phyloP scores from a whole-genome alignment of 2,329 filamentous ascomycete genomes.

The Colletotrichum ledebouriae region DNA sequence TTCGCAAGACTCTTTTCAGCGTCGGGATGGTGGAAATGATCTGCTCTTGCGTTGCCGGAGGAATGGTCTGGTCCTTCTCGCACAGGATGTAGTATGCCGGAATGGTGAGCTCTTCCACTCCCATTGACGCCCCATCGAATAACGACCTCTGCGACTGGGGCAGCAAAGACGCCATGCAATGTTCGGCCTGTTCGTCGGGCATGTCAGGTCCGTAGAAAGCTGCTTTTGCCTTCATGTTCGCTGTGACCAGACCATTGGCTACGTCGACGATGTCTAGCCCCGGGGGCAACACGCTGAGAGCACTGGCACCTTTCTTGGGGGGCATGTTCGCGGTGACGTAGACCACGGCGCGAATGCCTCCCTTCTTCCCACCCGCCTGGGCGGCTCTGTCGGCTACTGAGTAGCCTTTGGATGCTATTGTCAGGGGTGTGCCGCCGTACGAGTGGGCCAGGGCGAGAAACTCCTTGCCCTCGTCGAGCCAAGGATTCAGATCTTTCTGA shows the following conservation, averaged over 20 bases:
- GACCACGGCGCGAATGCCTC: slow-evolving; percentile 16
- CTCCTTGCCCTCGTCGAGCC: slow-evolving; percentile 19
- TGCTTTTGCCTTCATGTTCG: slow-evolving; percentile 18
- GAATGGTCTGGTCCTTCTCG: slow-evolving; percentile 30
- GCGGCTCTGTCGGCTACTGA: slow-evolving; percentile 10
- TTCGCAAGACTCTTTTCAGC: slow-evolving; percentile 22
- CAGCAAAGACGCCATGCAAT: slow-evolving; percentile 17
- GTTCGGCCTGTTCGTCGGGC: slow-evolving; percentile 7
- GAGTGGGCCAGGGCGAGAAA: slow-evolving; percentile 30
- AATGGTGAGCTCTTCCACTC: slow-evolving; percentile 7
- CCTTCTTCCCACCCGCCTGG: neutral
- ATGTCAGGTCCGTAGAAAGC: slow-evolving; percentile 36
- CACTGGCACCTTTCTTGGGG: slow-evolving; percentile 16
- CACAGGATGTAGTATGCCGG: slow-evolving; percentile 30
- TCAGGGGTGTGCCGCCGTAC: slow-evolving; percentile 20
- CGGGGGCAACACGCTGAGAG: slow-evolving; percentile 24
- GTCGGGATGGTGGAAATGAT: slow-evolving; percentile 14
- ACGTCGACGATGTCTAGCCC: slow-evolving; percentile 24
- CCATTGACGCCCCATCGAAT: neutral
- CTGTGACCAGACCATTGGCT: slow-evolving; percentile 9
- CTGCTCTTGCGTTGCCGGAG: slow-evolving; percentile 14
- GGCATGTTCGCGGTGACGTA: slow-evolving; percentile 28
- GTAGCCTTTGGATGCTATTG: slow-evolving; percentile 18
- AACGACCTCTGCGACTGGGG: slow-evolving; percentile 20
- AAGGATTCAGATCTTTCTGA: slow-evolving; percentile 4